Percentiles rank a stretch among this genome's conserved stretches.
Conservation (phyloP, 2,329 filamentous ascomycete species). For the Aspergillus udagawae region DNA sequence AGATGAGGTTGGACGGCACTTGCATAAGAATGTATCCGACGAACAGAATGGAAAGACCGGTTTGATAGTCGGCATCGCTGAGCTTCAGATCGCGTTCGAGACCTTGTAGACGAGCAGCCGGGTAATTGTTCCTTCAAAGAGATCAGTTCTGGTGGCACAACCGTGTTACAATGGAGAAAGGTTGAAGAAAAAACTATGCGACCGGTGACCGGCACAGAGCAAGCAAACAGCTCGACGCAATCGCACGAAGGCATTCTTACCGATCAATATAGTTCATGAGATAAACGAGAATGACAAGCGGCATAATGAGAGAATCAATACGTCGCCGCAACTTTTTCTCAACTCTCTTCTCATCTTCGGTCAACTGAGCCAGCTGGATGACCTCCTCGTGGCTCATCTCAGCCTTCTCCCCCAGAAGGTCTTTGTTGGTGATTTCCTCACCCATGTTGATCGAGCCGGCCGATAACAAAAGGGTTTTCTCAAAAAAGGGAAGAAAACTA, state of each 20-base stretch:
- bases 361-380: conserved; percentile 32
- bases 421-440: conserved; percentile 7
- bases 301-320: conserved; percentile 39
- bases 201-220: not conserved
- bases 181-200: not conserved
- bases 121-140: conserved; percentile 43
- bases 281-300: conserved; percentile 39
- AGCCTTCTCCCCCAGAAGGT: conserved; percentile 15
- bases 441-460: not conserved
- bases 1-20: conserved; percentile 45
- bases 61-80: conserved; percentile 35
- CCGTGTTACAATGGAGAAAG: not conserved
- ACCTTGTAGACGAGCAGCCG: conserved; percentile 42
- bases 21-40: conserved; percentile 45
- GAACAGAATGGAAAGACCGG: conserved; percentile 42
- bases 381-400: conserved; percentile 19
- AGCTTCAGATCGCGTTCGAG: conserved; percentile 37
- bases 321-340: conserved; percentile 37
- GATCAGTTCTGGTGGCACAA: not conserved
- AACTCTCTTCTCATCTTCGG: conserved; percentile 30
- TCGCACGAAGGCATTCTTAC: conserved; percentile 15
- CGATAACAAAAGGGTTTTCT: not conserved
- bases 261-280: conserved; percentile 45
- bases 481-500: not conserved
- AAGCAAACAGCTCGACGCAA: not conserved